phyloP scores from a whole-genome alignment of 2,329 filamentous ascomycete species.

The Colletotrichum sp. region DNA sequence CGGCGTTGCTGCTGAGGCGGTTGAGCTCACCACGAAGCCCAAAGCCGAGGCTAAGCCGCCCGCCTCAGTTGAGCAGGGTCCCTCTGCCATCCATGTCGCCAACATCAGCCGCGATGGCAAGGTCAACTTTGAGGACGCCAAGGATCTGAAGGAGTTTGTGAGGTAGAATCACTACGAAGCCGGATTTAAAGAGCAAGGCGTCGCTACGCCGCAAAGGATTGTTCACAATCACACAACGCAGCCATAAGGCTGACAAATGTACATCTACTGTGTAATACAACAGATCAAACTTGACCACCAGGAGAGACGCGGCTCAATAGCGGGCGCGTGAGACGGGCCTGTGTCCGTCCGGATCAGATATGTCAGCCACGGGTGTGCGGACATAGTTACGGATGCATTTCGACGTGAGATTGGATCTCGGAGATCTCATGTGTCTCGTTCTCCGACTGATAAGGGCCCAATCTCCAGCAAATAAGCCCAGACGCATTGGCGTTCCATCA shows the following conservation, averaged over 20 bases:
- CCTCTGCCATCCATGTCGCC: conserved; percentile 59
- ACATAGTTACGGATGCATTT: neutral
- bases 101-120: conserved; percentile 66
- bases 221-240: neutral
- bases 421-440: neutral
- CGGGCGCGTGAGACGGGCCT: neutral
- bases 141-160: conserved; percentile 62
- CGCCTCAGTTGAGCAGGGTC: conserved; percentile 35
- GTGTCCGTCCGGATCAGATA: neutral
- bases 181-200: neutral
- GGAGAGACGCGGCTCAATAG: neutral
- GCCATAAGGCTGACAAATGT: conserved; percentile 4
- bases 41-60: conserved; percentile 33
- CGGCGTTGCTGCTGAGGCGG: conserved; percentile 68
- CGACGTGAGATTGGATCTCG: neutral
- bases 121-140: conserved; percentile 68
- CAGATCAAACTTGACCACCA: neutral
- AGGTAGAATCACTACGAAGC: conserved; percentile 30
- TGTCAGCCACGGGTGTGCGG: neutral
- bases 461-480: neutral
- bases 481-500: neutral
- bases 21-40: conserved; percentile 51
- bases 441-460: neutral
- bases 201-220: neutral
- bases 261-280: conserved; percentile 22